Conservation (phyloP, 73 alveolate genomes). For the Symbiodinium pilosum region DNA sequence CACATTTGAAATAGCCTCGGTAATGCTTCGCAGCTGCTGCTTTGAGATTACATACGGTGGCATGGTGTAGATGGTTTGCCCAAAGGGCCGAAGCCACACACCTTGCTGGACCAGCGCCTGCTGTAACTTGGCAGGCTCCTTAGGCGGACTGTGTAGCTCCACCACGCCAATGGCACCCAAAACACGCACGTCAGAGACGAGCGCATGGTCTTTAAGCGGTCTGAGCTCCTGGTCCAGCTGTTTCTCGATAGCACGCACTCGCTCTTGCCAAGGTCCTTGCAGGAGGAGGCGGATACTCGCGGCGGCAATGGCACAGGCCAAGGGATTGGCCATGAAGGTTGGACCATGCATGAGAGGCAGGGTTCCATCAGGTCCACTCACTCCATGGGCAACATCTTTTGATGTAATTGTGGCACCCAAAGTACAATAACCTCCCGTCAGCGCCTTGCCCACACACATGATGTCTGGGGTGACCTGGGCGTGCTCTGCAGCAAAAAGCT, state of each 20-base stretch:
- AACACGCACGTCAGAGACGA: slow-evolving; percentile 41
- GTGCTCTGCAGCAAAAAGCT: slow-evolving; percentile 85
- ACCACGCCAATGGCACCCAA: slow-evolving; percentile 87
- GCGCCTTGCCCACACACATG: slow-evolving; percentile 84
- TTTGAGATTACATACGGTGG: slow-evolving; percentile 54
- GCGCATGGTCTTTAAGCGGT: background rate
- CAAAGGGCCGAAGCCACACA: slow-evolving; percentile 93
- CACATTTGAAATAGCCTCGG: slow-evolving; percentile 16
- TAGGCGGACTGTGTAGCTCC: slow-evolving; percentile 49
- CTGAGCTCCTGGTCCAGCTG: slow-evolving; percentile 25
- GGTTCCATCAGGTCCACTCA: slow-evolving; percentile 42
- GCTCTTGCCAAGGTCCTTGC: slow-evolving; percentile 19
- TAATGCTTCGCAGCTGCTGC: slow-evolving; percentile 23
- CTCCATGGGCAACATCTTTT: slow-evolving; percentile 50
- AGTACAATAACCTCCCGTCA: slow-evolving; percentile 78
- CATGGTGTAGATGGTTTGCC: slow-evolving; percentile 85
- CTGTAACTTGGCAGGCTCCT: slow-evolving; percentile 75
- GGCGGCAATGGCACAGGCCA: slow-evolving; percentile 78
- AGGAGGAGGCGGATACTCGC: slow-evolving; percentile 68
- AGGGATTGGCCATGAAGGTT: slow-evolving; percentile 75
- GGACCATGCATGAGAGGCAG: slow-evolving; percentile 93
- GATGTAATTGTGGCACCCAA: slow-evolving; percentile 51
- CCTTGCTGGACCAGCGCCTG: slow-evolving; percentile 50
- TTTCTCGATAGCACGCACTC: slow-evolving; percentile 48
- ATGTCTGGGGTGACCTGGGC: slow-evolving; percentile 77